Conservation (phyloP, 2,329 filamentous ascomycete species). For the Tricladium varicosporioides region DNA sequence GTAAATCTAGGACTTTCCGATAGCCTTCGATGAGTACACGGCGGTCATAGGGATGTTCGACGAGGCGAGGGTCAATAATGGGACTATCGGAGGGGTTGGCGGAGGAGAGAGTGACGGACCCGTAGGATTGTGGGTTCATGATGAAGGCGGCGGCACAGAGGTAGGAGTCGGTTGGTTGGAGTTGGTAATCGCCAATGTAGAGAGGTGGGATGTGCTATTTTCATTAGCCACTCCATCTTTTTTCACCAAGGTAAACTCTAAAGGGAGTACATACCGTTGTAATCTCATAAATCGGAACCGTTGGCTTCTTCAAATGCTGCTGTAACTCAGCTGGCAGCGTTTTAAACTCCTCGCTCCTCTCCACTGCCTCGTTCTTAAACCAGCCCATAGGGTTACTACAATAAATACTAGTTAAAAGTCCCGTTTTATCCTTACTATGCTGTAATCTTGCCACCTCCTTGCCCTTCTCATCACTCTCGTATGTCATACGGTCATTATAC, state of each 20-base stretch:
- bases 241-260: too few relatives aligned
- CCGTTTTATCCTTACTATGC: conserved; percentile 43
- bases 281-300: conserved; percentile 58
- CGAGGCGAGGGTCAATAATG: conserved; percentile 60
- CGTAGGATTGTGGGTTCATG: conserved; percentile 56
- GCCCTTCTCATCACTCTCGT: conserved; percentile 42
- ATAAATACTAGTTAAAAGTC: conserved; percentile 40
- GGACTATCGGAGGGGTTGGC: conserved; percentile 63
- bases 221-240: too few relatives aligned
- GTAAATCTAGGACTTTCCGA: conserved; percentile 41
- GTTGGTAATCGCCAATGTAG: conserved; percentile 37
- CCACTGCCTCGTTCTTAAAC: conserved; percentile 43
- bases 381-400: conserved; percentile 42
- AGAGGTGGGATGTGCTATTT: conserved; percentile 24
- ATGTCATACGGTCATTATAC: conserved; percentile 43
- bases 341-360: conserved; percentile 46
- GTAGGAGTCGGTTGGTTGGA: conserved; percentile 40
- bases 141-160: conserved; percentile 44
- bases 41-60: conserved; percentile 53
- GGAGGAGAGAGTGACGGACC: conserved; percentile 59
- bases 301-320: conserved; percentile 44
- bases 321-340: conserved; percentile 44
- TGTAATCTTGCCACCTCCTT: conserved; percentile 46
- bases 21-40: conserved; percentile 47
- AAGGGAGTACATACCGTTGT: conserved; percentile 46